Percentiles rank a stretch among this genome's conserved stretches.
These are phyloP conservation scores for Colletotrichum sp. DNA, from an alignment of 2,329 filamentous ascomycete species.

Conservation along the genomic window DNA sequence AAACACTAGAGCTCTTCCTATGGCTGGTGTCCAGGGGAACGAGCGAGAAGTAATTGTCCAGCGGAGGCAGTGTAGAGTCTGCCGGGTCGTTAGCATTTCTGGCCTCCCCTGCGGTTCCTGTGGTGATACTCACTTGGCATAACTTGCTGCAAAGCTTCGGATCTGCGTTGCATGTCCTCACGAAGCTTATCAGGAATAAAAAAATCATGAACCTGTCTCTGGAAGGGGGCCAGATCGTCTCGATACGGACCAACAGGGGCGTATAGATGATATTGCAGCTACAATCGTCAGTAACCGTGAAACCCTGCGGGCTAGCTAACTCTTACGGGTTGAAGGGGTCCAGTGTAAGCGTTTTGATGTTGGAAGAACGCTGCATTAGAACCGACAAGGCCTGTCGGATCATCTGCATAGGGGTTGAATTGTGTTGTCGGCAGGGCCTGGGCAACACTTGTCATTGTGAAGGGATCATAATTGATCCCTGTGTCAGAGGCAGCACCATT, in stretches of 20 bases:
- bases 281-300: constrained; percentile 23
- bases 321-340: constrained; percentile 66
- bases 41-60: constrained; percentile 91
- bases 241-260: constrained; percentile 84
- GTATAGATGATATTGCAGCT: constrained; percentile 93
- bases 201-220: constrained; percentile 86
- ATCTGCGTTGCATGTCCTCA: constrained; percentile 88
- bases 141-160: constrained; percentile 83
- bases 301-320: neutral
- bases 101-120: neutral
- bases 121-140: constrained; percentile 67
- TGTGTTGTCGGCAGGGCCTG: constrained; percentile 57
- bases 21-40: constrained; percentile 86
- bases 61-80: constrained; percentile 71
- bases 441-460: constrained; percentile 62
- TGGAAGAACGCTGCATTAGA: constrained; percentile 72
- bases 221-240: constrained; percentile 83
- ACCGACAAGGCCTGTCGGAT: constrained; percentile 62
- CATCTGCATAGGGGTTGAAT: constrained; percentile 81
- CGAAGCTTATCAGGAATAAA: constrained; percentile 88
- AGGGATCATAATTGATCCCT: constrained; percentile 66
- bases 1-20: constrained; percentile 78
- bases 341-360: constrained; percentile 55
- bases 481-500: constrained; percentile 57
- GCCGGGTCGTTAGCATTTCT: neutral